Conservation (phyloP, 1,284 basidiomycete species). For the Xerocomus nothofagi region DNA sequence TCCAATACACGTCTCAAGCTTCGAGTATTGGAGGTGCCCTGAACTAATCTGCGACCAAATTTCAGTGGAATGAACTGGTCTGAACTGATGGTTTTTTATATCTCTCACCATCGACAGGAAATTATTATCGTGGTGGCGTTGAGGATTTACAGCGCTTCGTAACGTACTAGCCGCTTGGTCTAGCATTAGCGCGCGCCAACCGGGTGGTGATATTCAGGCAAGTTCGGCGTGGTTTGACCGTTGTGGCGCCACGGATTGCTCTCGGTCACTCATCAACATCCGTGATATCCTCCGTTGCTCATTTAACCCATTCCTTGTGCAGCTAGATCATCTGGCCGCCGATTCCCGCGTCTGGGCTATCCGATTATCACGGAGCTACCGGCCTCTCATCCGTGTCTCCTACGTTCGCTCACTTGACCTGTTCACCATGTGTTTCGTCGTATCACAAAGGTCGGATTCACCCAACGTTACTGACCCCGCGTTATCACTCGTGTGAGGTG, state of each 20-base stretch:
- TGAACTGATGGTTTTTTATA: too few relatives aligned
- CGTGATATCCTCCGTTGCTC: background rate
- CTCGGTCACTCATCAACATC: background rate
- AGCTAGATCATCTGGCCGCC: background rate
- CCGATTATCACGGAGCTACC: background rate
- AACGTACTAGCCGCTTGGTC: background rate
- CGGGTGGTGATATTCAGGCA: background rate
- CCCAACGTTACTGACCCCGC: slow-evolving; percentile 8
- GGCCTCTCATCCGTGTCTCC: background rate
- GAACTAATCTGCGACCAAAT: too few relatives aligned
- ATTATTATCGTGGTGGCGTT: too few relatives aligned
- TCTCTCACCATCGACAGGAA: background rate
- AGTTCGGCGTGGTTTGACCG: background rate
- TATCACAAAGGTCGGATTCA: background rate
- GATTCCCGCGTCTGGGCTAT: background rate
- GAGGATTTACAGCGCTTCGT: too few relatives aligned
- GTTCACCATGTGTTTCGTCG: background rate
- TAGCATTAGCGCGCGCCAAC: background rate
- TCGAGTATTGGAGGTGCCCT: too few relatives aligned
- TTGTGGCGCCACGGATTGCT: background rate
- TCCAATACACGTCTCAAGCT: too few relatives aligned
- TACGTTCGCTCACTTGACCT: background rate
- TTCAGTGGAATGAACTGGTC: too few relatives aligned
- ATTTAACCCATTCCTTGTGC: background rate
- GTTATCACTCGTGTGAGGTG: background rate